These are phyloP conservation scores for Sclerotinia trifoliorum DNA, from an alignment of 2,329 filamentous ascomycete species.

Conservation along the genomic window DNA sequence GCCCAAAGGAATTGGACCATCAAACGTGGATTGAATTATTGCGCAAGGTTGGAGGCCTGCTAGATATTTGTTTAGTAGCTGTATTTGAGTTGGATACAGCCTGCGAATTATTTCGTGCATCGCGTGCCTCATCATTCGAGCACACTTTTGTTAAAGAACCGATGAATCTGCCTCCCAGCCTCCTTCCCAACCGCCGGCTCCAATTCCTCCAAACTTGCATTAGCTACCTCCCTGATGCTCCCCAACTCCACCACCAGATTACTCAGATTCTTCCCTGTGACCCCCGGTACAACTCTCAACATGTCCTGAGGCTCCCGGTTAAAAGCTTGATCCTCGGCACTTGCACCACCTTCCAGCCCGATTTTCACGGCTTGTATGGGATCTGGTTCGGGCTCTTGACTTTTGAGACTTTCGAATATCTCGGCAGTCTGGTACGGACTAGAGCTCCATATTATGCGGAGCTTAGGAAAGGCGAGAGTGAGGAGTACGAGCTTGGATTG, in stretches of 20 bases:
- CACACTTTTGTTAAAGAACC: slow-evolving; percentile 67
- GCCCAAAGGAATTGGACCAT: too few relatives aligned
- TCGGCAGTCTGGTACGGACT: slow-evolving; percentile 95
- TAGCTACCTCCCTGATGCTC: slow-evolving; percentile 79
- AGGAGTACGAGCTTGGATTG: slow-evolving; percentile 91
- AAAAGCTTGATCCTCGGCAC: slow-evolving; percentile 68
- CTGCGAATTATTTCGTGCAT: too few relatives aligned
- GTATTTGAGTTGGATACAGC: too few relatives aligned
- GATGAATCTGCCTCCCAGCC: slow-evolving; percentile 70
- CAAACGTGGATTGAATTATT: too few relatives aligned
- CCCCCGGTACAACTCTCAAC: slow-evolving; percentile 78
- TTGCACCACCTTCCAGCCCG: slow-evolving; percentile 66
- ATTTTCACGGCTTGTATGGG: slow-evolving; percentile 81
- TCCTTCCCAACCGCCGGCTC: slow-evolving; percentile 73
- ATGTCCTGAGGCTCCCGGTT: slow-evolving; percentile 89
- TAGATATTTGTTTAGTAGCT: too few relatives aligned
- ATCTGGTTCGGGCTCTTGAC: slow-evolving; percentile 85
- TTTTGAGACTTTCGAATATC: slow-evolving; percentile 92
- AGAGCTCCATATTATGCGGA: slow-evolving; percentile 91
- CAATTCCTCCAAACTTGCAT: slow-evolving; percentile 75
- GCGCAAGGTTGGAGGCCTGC: too few relatives aligned
- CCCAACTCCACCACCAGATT: slow-evolving; percentile 70
- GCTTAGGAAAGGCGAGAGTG: slow-evolving; percentile 83
- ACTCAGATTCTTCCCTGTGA: slow-evolving; percentile 75
- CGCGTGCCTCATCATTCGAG: slow-evolving; percentile 28